phyloP scores from a whole-genome alignment of 805 yeast species.

The Danielozyma ontarioensis region DNA sequence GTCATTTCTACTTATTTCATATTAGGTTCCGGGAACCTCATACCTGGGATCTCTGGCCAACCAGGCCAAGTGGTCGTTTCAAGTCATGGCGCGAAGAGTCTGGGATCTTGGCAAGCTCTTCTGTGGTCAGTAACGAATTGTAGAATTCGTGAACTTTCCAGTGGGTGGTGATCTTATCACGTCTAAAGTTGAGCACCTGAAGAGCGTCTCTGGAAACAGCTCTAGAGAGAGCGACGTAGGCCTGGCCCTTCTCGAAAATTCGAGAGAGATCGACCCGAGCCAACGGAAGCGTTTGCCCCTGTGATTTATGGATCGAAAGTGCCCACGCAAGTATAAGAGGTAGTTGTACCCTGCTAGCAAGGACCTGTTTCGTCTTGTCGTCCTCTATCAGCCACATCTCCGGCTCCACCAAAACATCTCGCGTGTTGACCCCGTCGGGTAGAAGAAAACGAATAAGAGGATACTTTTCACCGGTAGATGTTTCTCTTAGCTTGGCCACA shows the following conservation, averaged over 20 bases:
- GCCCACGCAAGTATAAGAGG: slow-evolving; percentile 97
- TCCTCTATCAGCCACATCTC: slow-evolving; percentile 82
- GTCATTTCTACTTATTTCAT: too few relatives aligned
- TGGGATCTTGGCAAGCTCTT: slow-evolving; percentile 9
- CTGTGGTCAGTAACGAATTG: slow-evolving; percentile 36
- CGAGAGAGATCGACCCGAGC: slow-evolving; percentile 72
- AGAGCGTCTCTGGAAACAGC: slow-evolving; percentile 81
- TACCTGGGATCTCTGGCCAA: too few relatives aligned
- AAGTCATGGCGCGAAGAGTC: too few relatives aligned
- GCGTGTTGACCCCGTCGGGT: slow-evolving; percentile 59
- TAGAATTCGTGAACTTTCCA: slow-evolving; percentile 70
- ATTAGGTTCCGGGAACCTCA: too few relatives aligned
- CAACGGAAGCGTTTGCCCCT: slow-evolving; percentile 80
- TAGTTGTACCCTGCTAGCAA: slow-evolving; percentile 72
- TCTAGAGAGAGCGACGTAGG: slow-evolving; percentile 91
- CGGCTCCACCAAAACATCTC: slow-evolving; percentile 75
- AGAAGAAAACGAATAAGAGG: slow-evolving; percentile 78
- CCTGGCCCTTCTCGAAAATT: slow-evolving; percentile 90
- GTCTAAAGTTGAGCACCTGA: slow-evolving; percentile 72
- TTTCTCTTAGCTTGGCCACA: slow-evolving; percentile 35
- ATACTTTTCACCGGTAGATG: slow-evolving; percentile 43
- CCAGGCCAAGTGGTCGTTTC: too few relatives aligned
- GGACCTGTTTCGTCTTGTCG: slow-evolving; percentile 51
- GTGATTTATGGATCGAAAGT: slow-evolving; percentile 90
- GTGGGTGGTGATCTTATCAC: slow-evolving; percentile 62